A percentile compares a stretch with the other conserved stretches of the same genome.
phyloP scores from a whole-genome alignment of 2,329 filamentous ascomycete species.

The Beauveria asiatica region DNA sequence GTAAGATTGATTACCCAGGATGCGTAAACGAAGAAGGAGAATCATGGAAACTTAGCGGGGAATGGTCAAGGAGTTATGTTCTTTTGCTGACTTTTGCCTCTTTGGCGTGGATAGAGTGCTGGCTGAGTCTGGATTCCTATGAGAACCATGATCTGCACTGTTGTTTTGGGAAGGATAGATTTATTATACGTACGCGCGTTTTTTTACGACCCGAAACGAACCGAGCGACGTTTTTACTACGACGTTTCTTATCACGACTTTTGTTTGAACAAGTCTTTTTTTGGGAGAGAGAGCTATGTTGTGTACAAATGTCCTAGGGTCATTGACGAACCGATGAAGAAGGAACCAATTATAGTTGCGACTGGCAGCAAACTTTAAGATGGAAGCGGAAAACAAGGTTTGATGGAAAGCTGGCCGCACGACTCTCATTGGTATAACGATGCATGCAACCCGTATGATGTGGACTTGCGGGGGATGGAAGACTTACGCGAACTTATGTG shows the following conservation, averaged over 20 bases:
- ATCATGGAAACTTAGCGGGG: not conserved
- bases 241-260: not conserved
- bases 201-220: slow-evolving; percentile 7
- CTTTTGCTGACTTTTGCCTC: slow-evolving; percentile 6
- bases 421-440: slow-evolving; percentile 1
- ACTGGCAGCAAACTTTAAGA: not conserved
- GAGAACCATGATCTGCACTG: slow-evolving; percentile 18
- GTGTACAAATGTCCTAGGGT: not conserved
- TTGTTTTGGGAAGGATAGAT: not conserved
- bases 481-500: not conserved
- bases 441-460: not conserved
- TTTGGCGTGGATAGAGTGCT: slow-evolving; percentile 38
- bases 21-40: not conserved
- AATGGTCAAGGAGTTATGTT: not conserved
- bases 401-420: not conserved
- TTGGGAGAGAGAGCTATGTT: not conserved
- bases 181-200: slow-evolving; percentile 6
- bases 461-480: not conserved
- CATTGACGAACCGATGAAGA: not conserved
- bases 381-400: not conserved
- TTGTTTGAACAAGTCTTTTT: not conserved
- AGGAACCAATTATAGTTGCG: not conserved
- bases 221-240: not conserved
- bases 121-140: slow-evolving; percentile 54
- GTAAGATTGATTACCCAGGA: slow-evolving; percentile 22